Percentiles rank a stretch among this genome's conserved stretches.
Conservation (phyloP, 805 yeast species). For the Scheffersomyces coipomensis region DNA sequence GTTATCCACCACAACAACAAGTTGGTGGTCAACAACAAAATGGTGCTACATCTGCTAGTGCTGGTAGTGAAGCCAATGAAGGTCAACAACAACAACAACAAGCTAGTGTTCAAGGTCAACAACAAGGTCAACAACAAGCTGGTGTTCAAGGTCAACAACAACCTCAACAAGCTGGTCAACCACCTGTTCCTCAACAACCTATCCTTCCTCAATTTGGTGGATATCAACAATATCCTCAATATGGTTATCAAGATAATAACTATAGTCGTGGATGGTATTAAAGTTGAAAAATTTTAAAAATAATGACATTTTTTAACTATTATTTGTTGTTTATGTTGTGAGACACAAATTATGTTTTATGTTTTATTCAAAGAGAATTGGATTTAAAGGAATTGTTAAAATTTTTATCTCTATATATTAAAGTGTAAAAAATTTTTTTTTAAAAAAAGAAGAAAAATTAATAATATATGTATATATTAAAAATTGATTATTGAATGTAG, state of each 20-base stretch:
- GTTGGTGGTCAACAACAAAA: conserved; percentile 9
- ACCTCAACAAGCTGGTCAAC: conserved; percentile 21
- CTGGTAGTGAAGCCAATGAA: conserved; percentile 2
- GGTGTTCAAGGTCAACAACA: conserved; percentile 10
- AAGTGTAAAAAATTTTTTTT: no score
- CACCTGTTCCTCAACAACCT: conserved; percentile 35
- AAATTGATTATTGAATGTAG: no score
- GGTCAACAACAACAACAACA: conserved; percentile 4
- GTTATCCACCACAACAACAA: conserved; percentile 25
- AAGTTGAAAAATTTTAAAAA: no score
- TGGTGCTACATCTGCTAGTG: conserved; percentile 1
- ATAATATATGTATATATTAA: no score
- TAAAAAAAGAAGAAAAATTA: no score
- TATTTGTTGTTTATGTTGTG: no score
- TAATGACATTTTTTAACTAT: no score
- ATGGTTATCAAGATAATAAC: conserved; percentile 42
- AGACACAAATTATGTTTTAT: no score
- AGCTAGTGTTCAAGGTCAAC: conserved; percentile 2
- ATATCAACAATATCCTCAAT: conserved; percentile 49
- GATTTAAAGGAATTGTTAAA: no score
- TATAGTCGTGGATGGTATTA: conserved; percentile 48
- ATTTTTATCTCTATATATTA: no score
- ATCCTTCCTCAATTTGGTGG: conserved; percentile 42
- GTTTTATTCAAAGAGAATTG: no score
- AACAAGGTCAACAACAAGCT: conserved; percentile 16